These are phyloP conservation scores for Colletotrichum tanaceti DNA, from an alignment of 2,329 filamentous ascomycete species.

Conservation along the genomic window DNA sequence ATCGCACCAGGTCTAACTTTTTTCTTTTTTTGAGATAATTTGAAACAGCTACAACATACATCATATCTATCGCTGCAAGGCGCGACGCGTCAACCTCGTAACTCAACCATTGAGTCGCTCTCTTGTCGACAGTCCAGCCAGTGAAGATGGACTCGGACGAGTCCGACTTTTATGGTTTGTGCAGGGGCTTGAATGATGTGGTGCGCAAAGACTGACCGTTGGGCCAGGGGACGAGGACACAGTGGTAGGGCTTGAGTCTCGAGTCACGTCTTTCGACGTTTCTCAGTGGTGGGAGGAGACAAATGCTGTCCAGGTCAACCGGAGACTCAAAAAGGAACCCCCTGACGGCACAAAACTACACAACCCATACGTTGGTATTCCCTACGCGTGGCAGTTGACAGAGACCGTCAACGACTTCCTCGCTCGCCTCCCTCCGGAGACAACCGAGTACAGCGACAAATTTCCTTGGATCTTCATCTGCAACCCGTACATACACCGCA, in stretches of 20 bases:
- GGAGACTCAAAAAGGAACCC: constrained; percentile 17
- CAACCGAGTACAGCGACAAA: constrained; percentile 58
- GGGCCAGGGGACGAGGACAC: constrained; percentile 65
- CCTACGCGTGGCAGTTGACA: constrained; percentile 69
- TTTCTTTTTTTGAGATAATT: background rate
- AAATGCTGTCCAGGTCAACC: constrained; percentile 38
- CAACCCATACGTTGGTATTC: constrained; percentile 69
- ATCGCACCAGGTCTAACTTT: background rate
- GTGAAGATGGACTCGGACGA: constrained; percentile 38
- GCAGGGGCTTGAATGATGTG: constrained; percentile 29
- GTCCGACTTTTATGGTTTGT: constrained; percentile 44
- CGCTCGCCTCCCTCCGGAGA: constrained; percentile 73
- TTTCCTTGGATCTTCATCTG: constrained; percentile 79
- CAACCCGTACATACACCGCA: constrained; percentile 67
- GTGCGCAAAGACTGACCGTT: constrained; percentile 2
- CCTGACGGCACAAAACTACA: constrained; percentile 52
- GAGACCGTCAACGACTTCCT: constrained; percentile 76
- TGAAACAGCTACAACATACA: background rate
- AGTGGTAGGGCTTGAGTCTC: constrained; percentile 59
- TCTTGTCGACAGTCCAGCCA: too few species aligned
- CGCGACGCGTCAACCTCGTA: background rate
- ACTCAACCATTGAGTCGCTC: background rate
- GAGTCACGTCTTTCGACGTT: constrained; percentile 63
- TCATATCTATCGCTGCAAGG: background rate
- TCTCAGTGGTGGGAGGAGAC: constrained; percentile 60